These are phyloP conservation scores for Tulasnella sp. DNA, from an alignment of 768 basidiomycete genomes.

Conservation along the genomic window DNA sequence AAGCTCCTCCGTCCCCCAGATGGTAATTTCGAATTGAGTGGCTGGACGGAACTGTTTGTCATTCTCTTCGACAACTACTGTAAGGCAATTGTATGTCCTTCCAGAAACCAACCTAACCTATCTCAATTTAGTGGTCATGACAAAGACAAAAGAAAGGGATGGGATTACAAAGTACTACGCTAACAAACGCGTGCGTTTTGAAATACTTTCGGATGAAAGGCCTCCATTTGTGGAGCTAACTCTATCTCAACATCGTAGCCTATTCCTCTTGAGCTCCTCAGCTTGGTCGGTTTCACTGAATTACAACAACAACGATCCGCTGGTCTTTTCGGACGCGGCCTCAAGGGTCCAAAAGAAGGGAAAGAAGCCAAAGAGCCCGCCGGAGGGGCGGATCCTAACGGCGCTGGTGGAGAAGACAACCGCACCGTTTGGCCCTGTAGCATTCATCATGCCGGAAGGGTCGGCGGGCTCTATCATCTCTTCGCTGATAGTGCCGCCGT, in stretches of 20 bases:
- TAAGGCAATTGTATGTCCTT: conserved; percentile 41
- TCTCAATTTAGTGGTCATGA: conserved; percentile 67
- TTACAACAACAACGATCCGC: conserved; percentile 68
- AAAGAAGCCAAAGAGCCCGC: conserved; percentile 34
- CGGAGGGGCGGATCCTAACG: conserved; percentile 33
- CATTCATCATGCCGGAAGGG: conserved; percentile 80
- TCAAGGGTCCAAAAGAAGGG: conserved; percentile 45
- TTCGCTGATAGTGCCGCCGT: conserved; percentile 78
- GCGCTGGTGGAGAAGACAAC: conserved; percentile 47
- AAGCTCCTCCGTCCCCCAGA: conserved; percentile 84
- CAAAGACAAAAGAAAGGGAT: conserved; percentile 77
- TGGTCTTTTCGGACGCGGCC: conserved; percentile 60
- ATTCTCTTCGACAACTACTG: conserved; percentile 94
- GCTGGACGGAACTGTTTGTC: conserved; percentile 86
- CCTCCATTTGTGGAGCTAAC: conserved; percentile 18
- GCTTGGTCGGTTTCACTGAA: conserved; percentile 78
- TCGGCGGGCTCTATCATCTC: conserved; percentile 79
- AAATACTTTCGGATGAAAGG: background rate
- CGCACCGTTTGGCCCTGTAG: conserved; percentile 83
- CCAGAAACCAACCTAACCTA: background rate
- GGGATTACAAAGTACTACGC: conserved; percentile 72
- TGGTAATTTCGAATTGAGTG: conserved; percentile 79
- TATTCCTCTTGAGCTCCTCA: conserved; percentile 86
- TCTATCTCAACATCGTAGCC: conserved; percentile 49
- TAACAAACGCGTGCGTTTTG: conserved; percentile 60